phyloP scores from a whole-genome alignment of 208 protist genomes.

The Porcisia deanei region DNA sequence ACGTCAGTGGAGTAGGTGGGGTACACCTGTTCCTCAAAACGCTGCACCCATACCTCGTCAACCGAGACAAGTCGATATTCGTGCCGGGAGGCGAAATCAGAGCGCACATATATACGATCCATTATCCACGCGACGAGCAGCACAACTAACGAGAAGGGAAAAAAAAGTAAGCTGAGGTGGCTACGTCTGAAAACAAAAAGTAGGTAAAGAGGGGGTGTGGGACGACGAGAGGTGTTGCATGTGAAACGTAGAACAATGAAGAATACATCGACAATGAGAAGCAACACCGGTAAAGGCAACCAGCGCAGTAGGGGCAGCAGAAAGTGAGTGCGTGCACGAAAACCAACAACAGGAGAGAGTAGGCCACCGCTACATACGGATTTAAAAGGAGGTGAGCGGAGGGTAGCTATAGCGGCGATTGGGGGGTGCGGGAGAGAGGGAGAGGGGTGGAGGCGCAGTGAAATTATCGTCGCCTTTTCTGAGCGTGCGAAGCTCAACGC shows the following conservation, averaged over 20 bases:
- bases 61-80: conserved; percentile 59
- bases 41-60: conserved; percentile 30
- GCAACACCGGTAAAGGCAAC: not conserved
- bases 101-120: conserved; percentile 43
- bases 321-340: no score
- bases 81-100: conserved; percentile 34
- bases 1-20: not conserved
- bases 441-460: no score
- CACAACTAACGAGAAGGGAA: not conserved
- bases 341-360: no score
- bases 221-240: no score
- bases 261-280: not conserved
- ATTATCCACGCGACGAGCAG: conserved; percentile 12
- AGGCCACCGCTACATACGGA: no score
- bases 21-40: conserved; percentile 10
- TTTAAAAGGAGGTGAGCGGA: no score
- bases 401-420: no score
- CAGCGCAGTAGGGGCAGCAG: not conserved
- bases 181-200: not conserved
- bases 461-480: no score
- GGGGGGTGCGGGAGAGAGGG: no score
- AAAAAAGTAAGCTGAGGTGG: not conserved
- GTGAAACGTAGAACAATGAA: not conserved
- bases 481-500: no score
- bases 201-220: not conserved